phyloP scores from a whole-genome alignment of 139 green algal species.

The Ettlia oleoabundans region DNA sequence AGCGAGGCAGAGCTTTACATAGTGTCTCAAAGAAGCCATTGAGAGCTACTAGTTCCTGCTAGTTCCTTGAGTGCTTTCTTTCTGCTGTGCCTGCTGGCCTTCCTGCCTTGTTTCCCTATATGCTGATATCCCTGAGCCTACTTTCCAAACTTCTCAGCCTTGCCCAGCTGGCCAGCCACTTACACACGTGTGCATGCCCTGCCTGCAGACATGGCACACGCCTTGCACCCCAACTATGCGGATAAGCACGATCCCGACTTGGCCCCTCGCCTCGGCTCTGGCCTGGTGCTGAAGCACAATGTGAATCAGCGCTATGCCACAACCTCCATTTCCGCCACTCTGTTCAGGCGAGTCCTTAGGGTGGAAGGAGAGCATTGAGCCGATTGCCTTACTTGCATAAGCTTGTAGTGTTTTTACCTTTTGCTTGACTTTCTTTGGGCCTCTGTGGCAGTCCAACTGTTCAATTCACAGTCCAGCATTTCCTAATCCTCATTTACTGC shows the following conservation, averaged over 20 bases:
- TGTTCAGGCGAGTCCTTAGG: conserved; percentile 77
- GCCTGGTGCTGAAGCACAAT: conserved; percentile 96
- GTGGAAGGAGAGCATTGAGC: not conserved
- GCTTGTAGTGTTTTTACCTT: not conserved
- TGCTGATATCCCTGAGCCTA: not conserved
- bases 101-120: no score
- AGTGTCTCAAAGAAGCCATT: no score
- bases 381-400: no score
- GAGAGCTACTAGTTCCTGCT: no score
- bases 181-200: not conserved
- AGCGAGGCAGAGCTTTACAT: no score
- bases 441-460: no score
- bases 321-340: conserved; percentile 77
- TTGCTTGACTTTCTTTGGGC: no score
- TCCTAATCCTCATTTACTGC: no score
- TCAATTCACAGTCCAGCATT: no score
- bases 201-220: conserved; percentile 94
- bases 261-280: conserved; percentile 75
- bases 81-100: no score
- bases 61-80: no score
- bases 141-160: not conserved
- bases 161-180: no score
- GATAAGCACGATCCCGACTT: conserved; percentile 81
- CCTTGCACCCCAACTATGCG: conserved; percentile 90
- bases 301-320: conserved; percentile 96